Evolutionary conservation across 164 flowering plant species (phyloP).

Genomic region (Vitis labrusca): DNA sequence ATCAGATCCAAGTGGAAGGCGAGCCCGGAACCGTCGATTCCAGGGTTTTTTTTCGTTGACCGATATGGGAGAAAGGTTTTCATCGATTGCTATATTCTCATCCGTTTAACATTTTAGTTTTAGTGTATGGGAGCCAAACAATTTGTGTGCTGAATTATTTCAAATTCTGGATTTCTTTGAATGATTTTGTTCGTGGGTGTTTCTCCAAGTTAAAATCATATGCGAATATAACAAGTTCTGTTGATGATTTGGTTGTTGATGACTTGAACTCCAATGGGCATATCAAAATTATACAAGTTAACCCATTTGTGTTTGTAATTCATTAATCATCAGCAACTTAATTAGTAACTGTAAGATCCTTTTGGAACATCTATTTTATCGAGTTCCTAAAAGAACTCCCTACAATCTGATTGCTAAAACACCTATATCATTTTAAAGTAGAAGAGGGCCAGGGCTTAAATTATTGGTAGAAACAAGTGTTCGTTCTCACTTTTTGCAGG

Average conservation of each 20-base stretch:
- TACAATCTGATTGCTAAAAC: no score
- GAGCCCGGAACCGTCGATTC: conserved; percentile 65
- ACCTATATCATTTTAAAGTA: neutral
- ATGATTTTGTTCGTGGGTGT: neutral
- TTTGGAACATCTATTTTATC: no score
- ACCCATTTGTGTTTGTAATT: neutral
- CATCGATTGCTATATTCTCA: neutral
- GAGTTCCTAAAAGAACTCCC: no score
- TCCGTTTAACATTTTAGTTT: neutral
- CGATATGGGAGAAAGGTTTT: conserved; percentile 59
- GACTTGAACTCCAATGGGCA: neutral
- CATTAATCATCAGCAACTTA: neutral
- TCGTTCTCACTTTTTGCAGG: conserved; percentile 29
- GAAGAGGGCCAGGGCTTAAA: neutral
- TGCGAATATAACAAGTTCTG: neutral
- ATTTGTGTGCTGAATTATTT: neutral
- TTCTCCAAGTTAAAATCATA: neutral
- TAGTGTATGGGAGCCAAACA: neutral
- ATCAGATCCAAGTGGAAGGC: conserved; percentile 53
- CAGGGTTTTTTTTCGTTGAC: conserved; percentile 53
- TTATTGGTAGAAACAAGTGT: neutral
- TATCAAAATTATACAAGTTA: neutral
- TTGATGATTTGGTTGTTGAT: neutral
- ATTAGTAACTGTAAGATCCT: no score
- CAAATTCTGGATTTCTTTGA: no score